Conservation (phyloP, 306 rosid genomes). For the Pyrus bretschneideri region DNA sequence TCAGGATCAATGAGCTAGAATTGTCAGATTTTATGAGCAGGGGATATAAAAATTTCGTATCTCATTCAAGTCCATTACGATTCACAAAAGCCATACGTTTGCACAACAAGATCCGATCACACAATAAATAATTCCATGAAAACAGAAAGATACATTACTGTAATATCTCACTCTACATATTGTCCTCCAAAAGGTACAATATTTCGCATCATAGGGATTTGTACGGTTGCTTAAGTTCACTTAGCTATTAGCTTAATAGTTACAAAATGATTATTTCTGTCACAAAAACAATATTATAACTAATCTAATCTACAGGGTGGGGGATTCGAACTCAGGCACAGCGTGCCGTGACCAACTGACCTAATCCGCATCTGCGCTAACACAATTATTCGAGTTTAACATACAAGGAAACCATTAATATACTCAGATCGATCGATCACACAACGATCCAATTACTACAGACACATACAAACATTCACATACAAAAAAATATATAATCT, state of each 20-base stretch:
- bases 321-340: no score
- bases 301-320: background rate
- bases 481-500: background rate
- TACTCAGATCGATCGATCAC: background rate
- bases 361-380: background rate
- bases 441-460: background rate
- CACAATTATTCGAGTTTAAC: background rate
- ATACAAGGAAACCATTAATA: background rate
- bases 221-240: background rate
- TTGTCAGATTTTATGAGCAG: background rate
- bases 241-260: background rate
- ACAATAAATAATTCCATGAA: background rate
- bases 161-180: background rate
- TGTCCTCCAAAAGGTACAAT: background rate
- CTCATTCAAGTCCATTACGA: background rate
- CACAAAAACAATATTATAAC: background rate
- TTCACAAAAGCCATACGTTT: background rate
- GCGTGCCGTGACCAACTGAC: background rate
- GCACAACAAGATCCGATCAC: background rate
- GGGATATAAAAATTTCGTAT: background rate
- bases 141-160: no score
- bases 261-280: background rate
- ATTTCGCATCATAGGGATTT: background rate
- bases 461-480: background rate
- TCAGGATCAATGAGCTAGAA: background rate